Percentiles rank a stretch among this genome's conserved stretches.
Evolutionary conservation across 1,139 yeast genomes (phyloP).

Genomic region (Scheffersomyces cryptocercus): DNA sequence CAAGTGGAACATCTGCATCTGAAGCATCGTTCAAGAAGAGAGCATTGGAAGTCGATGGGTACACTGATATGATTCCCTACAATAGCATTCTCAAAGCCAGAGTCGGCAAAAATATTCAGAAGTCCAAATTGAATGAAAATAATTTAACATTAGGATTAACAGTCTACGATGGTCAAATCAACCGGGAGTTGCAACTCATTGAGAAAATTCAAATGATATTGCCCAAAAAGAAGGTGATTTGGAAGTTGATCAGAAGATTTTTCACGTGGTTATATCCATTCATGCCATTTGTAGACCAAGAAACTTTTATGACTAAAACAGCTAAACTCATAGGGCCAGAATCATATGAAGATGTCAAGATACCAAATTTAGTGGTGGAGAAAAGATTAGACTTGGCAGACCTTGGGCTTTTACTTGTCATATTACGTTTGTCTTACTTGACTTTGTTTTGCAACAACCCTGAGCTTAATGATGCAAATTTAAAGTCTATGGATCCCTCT

Average conservation of each 20-base stretch:
- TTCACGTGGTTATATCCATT: slow-evolving; percentile 34
- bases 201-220: slow-evolving; percentile 32
- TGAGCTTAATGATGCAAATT: slow-evolving; percentile 22
- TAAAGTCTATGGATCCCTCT: slow-evolving; percentile 19
- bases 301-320: slow-evolving; percentile 19
- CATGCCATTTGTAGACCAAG: slow-evolving; percentile 37
- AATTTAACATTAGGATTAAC: slow-evolving; percentile 31
- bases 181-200: slow-evolving; percentile 30
- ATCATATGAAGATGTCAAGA: slow-evolving; percentile 20
- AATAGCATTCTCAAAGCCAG: slow-evolving; percentile 22
- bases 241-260: slow-evolving; percentile 31
- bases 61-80: slow-evolving; percentile 26
- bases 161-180: slow-evolving; percentile 29
- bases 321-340: slow-evolving; percentile 27
- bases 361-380: slow-evolving; percentile 23
- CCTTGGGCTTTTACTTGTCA: slow-evolving; percentile 29
- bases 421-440: slow-evolving; percentile 30
- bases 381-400: slow-evolving; percentile 33
- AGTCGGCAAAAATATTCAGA: slow-evolving; percentile 15
- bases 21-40: slow-evolving; percentile 24
- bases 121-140: slow-evolving; percentile 15
- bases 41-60: slow-evolving; percentile 32
- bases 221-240: slow-evolving; percentile 33
- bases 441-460: slow-evolving; percentile 22
- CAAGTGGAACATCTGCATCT: slow-evolving; percentile 10